Percentiles rank a stretch among this genome's conserved stretches.
These are phyloP conservation scores for Backusella westeae DNA, from an alignment of 192 early-diverging fungal species.

Conservation along the genomic window DNA sequence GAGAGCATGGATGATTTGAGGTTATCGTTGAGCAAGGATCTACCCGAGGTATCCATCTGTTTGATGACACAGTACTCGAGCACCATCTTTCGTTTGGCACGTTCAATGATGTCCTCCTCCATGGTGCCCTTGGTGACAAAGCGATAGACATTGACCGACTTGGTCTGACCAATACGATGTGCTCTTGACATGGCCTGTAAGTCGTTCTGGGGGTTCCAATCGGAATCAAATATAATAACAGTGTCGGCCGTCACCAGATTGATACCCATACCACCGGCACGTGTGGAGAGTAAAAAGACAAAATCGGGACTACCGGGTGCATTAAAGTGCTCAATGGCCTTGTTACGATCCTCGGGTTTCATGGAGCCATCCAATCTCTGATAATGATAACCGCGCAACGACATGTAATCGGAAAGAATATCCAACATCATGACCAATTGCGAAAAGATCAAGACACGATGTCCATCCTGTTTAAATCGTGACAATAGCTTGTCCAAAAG, in stretches of 20 bases:
- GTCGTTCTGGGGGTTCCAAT: conserved; percentile 97
- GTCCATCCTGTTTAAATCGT: conserved; percentile 84
- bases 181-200: conserved; percentile 97
- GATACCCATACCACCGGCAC: conserved; percentile 96
- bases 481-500: conserved; percentile 93
- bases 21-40: conserved; percentile 26
- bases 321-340: conserved; percentile 97
- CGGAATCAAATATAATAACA: conserved; percentile 93
- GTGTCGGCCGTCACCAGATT: conserved; percentile 97
- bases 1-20: conserved; percentile 9
- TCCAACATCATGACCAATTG: conserved; percentile 98
- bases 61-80: conserved; percentile 99
- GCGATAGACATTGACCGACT: conserved; percentile 95
- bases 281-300: conserved; percentile 94
- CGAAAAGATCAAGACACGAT: conserved; percentile 97
- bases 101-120: conserved; percentile 98
- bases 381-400: conserved; percentile 79
- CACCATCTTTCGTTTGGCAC: conserved; percentile 99
- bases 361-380: conserved; percentile 95
- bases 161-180: conserved; percentile 98
- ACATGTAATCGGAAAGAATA: conserved; percentile 93
- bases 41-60: conserved; percentile 66
- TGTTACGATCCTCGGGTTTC: conserved; percentile 85
- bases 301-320: conserved; percentile 92
- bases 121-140: conserved; percentile 97